Conservation (phyloP, 2,329 filamentous ascomycete species). For the Myriosclerotinia curreyana region DNA sequence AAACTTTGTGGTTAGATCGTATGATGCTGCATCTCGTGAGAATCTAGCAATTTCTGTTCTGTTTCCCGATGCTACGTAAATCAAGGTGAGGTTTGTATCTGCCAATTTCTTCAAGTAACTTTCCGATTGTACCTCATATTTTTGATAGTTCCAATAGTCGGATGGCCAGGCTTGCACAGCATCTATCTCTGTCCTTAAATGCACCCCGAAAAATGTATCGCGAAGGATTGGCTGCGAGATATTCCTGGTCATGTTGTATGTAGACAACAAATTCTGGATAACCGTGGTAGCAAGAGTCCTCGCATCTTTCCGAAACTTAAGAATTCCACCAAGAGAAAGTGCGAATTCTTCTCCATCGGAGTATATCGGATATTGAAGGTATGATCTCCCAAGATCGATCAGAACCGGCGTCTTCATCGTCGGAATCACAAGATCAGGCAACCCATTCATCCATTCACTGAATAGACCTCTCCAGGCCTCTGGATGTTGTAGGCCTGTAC, state of each 20-base stretch:
- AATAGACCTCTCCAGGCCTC: conserved; percentile 1
- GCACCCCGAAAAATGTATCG: conserved; percentile 29
- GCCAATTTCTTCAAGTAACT: conserved; percentile 41
- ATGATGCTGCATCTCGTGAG: conserved; percentile 37
- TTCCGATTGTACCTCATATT: conserved; percentile 38
- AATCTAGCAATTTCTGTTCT: conserved; percentile 41
- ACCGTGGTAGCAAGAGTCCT: conserved; percentile 31
- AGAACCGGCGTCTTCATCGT: conserved; percentile 22
- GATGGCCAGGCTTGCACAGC: conserved; percentile 28
- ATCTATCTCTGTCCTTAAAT: conserved; percentile 35
- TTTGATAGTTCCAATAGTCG: conserved; percentile 25
- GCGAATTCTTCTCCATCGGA: conserved; percentile 28
- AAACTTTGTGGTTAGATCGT: conserved; percentile 43
- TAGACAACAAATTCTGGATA: conserved; percentile 24
- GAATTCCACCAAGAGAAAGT: conserved; percentile 30
- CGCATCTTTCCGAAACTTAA: conserved; percentile 31
- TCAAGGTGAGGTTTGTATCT: conserved; percentile 34
- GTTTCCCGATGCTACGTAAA: conserved; percentile 47
- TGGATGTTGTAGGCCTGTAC: not conserved
- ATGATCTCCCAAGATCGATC: conserved; percentile 29
- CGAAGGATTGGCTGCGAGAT: conserved; percentile 21
- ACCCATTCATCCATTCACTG: not conserved
- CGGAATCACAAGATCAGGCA: not conserved
- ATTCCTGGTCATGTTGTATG: conserved; percentile 20
- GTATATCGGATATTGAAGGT: conserved; percentile 32